Evolutionary conservation across 805 yeast species (phyloP).

Genomic region (Vanderwaltozyma polyspora): DNA sequence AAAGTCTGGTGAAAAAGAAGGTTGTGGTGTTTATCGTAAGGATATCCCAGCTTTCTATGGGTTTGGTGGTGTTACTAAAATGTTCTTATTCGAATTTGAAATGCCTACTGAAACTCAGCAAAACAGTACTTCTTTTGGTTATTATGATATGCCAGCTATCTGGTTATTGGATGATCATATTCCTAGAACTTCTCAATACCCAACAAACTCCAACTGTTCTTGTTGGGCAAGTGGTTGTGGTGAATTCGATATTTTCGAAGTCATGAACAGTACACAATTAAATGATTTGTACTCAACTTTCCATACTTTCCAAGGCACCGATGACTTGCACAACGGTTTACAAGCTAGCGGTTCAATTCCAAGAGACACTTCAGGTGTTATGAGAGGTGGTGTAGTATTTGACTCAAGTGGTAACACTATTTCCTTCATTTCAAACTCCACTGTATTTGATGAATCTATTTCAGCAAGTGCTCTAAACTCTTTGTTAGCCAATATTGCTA

Average conservation of each 20-base stretch:
- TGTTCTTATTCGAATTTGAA: constrained; percentile 61
- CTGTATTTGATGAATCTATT: constrained; percentile 37
- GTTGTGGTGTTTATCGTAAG: constrained; percentile 69
- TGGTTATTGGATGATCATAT: constrained; percentile 67
- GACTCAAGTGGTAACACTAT: constrained; percentile 47
- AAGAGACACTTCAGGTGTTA: constrained; percentile 39
- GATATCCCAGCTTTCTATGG: constrained; percentile 72
- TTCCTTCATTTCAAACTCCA: constrained; percentile 45
- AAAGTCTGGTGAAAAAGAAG: constrained; percentile 40
- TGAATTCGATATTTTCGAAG: constrained; percentile 68
- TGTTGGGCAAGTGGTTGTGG: constrained; percentile 76
- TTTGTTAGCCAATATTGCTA: constrained; percentile 29
- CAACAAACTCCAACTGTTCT: constrained; percentile 47
- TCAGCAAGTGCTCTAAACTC: constrained; percentile 31
- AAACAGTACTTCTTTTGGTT: constrained; percentile 24
- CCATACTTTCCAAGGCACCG: constrained; percentile 62
- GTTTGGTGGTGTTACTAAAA: constrained; percentile 51
- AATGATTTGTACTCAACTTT: constrained; percentile 51
- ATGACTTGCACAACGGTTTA: constrained; percentile 48
- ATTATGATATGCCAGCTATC: constrained; percentile 61
- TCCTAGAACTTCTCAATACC: constrained; percentile 67
- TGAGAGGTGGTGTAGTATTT: constrained; percentile 65
- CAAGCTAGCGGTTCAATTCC: constrained; percentile 41
- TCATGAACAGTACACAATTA: constrained; percentile 50
- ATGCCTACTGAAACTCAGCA: constrained; percentile 46